Evolutionary conservation across 345 rosid genomes (phyloP).

Genomic region (Eucalyptus pauciflora): DNA sequence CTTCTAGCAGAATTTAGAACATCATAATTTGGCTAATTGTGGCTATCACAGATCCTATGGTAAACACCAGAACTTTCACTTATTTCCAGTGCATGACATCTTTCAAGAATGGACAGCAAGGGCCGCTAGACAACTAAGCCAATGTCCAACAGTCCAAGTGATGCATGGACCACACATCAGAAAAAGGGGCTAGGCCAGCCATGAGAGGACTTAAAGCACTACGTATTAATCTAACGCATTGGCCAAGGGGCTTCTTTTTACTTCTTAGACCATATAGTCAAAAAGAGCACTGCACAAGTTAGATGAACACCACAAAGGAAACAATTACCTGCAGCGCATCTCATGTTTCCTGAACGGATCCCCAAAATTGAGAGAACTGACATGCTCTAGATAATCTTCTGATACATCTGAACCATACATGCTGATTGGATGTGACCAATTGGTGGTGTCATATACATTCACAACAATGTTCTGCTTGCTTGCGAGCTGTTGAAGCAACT

Average conservation of each 20-base stretch:
- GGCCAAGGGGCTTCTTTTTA: not conserved
- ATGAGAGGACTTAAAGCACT: not conserved
- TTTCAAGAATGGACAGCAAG: not conserved
- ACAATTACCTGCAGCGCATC: conserved; percentile 90
- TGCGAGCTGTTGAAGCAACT: conserved; percentile 91
- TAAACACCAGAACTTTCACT: not conserved
- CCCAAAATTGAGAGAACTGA: conserved; percentile 73
- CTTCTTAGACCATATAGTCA: not conserved
- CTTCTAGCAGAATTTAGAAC: not conserved
- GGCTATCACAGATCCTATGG: not conserved
- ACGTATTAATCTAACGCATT: not conserved
- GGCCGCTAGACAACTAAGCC: not conserved
- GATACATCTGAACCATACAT: conserved; percentile 78
- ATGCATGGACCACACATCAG: not conserved
- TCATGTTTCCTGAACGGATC: conserved; percentile 94
- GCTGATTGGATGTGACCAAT: conserved; percentile 66
- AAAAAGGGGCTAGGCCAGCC: not conserved
- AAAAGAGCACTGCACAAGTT: not conserved
- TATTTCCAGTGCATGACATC: not conserved
- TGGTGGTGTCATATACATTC: conserved; percentile 76
- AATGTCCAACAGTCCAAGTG: not conserved
- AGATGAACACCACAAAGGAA: not conserved
- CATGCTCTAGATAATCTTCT: conserved; percentile 43
- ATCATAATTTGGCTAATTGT: not conserved
- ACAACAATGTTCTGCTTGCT: conserved; percentile 91